Percentiles rank a stretch among this genome's conserved stretches.
phyloP scores from a whole-genome alignment of 164 flowering plant species.

The Magnolia kwangsiensis region DNA sequence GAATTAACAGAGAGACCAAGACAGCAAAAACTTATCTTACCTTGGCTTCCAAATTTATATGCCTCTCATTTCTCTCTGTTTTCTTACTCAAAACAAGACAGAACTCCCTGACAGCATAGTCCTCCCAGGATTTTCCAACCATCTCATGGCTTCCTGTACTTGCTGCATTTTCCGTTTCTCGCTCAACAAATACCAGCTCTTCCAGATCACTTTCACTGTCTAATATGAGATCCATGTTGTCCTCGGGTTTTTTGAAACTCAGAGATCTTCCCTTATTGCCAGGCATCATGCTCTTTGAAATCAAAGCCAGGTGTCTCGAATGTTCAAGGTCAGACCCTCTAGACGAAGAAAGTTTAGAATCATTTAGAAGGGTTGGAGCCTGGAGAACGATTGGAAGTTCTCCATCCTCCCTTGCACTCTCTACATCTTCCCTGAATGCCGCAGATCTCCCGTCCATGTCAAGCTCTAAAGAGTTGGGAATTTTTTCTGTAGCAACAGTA shows the following conservation, averaged over 20 bases:
- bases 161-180: conserved; percentile 35
- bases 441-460: conserved; percentile 39
- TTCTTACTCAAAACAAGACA: conserved; percentile 47
- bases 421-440: conserved; percentile 54
- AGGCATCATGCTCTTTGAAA: conserved; percentile 56
- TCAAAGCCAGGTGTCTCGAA: conserved; percentile 51
- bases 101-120: conserved; percentile 60
- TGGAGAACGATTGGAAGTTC: conserved; percentile 74
- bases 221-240: conserved; percentile 57
- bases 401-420: conserved; percentile 78
- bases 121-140: conserved; percentile 49
- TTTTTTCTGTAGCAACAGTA: conserved; percentile 36
- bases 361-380: conserved; percentile 28
- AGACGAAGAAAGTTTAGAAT: conserved; percentile 25
- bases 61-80: conserved; percentile 28
- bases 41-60: conserved; percentile 67
- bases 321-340: conserved; percentile 46
- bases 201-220: conserved; percentile 73
- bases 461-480: conserved; percentile 33
- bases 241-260: conserved; percentile 65
- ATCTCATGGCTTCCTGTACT: conserved; percentile 14
- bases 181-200: conserved; percentile 41
- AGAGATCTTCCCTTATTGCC: conserved; percentile 42
- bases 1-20: conserved; percentile 1
- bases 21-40: conserved; percentile 28